Evolutionary conservation across 192 early-diverging fungal genomes (phyloP), one percentile per base, ranked within the genome.

Genomic region (Phycomyces nitens): DNA sequence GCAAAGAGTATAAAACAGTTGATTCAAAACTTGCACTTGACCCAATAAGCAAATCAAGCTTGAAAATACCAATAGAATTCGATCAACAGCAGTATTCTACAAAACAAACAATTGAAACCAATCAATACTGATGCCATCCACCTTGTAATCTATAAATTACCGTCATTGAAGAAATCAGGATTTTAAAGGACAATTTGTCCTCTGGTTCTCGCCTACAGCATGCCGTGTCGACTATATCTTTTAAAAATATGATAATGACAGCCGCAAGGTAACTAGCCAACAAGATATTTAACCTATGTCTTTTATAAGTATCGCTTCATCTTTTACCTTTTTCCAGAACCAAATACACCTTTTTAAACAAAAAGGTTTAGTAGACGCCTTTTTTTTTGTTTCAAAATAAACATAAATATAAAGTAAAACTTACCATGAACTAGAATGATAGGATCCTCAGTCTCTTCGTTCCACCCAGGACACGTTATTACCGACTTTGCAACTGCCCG

Each of bases 61-160:
- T 47, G 14, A 5, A 40, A 9, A 22, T 69, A 81, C 79, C 65
- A 56, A 64, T 16, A 91, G 71, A 65, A 91, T 87, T 54, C 86
- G 82, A 67, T 91, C 89, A 8, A 91, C 89, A 9, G 89, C 89
- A 23, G 89, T 85, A 64, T 91, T 91, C 63, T 81, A 68, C 29
- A 34, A 11, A 15, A n/a, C 6, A 40, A 26, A 7, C 38, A 43
- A 23, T 53, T 27, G 22, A 20, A 52, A 11, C 14, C 12, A 51
- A 5, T 53, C 4, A 20, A 53, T 23, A 23, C 3, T 22, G 6
- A 21, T 20, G 18, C 23, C 9, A 2, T 58, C 12, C 38, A 42
- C 7, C 11, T 49, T 20, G 16, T n/a, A 22, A 10, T 23, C 3
- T 26, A 1, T 18, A 12, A 58, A 64, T 57, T 74, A 81, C 80